Conservation (phyloP, 2,329 filamentous ascomycete species). For the Byssochlamys sp. region DNA sequence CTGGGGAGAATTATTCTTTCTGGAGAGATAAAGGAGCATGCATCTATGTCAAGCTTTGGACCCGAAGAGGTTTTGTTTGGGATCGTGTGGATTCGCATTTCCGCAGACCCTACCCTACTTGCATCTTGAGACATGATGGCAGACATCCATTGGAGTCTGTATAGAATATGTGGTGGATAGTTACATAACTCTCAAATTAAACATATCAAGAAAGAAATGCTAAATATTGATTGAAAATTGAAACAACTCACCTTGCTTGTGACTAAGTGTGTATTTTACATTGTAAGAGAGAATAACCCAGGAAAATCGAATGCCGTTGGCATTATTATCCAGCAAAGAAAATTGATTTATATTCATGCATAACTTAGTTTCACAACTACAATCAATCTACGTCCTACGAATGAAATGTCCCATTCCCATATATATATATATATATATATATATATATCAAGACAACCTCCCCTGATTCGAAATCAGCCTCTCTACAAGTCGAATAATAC, state of each 20-base stretch:
- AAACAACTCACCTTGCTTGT: background rate
- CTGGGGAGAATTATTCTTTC: background rate
- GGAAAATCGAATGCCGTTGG: no score
- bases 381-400: background rate
- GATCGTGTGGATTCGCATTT: background rate
- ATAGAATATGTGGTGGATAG: conserved; percentile 3
- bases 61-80: background rate
- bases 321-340: no score
- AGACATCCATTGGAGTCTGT: background rate
- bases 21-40: background rate
- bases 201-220: conserved; percentile 2
- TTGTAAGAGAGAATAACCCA: no score
- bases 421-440: background rate
- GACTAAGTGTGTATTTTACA: no score
- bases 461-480: background rate
- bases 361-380: no score
- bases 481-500: background rate
- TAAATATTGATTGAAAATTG: conserved; percentile 7
- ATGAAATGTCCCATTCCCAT: background rate
- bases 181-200: background rate
- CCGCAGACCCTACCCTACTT: background rate
- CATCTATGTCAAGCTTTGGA: background rate
- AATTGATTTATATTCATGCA: no score
- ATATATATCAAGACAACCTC: background rate
- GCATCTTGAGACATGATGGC: background rate